phyloP scores from a whole-genome alignment of 75 land plant species.

The Chamaecyparis obtusa region DNA sequence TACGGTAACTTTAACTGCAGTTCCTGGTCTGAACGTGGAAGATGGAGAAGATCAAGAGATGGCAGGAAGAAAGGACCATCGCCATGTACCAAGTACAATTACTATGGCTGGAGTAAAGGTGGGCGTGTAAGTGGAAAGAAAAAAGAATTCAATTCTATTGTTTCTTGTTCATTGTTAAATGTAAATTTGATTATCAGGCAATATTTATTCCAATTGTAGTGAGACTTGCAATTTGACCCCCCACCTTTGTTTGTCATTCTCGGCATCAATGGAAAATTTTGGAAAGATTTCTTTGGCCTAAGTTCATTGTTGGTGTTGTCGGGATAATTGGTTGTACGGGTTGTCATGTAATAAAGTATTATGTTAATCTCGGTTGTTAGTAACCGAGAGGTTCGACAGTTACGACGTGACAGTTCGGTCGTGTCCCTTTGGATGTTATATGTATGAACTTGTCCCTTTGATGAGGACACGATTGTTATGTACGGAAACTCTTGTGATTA shows the following conservation, averaged over 20 bases:
- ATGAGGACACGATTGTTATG: too few species aligned
- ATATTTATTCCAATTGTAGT: background rate
- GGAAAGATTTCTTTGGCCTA: too few species aligned
- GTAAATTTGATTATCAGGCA: background rate
- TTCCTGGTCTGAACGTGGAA: constrained; percentile 91
- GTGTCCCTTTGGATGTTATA: too few species aligned
- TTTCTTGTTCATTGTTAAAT: constrained; percentile 1
- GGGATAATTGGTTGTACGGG: too few species aligned
- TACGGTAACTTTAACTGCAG: constrained; percentile 74
- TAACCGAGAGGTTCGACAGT: too few species aligned
- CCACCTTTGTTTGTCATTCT: background rate
- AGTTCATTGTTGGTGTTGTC: too few species aligned
- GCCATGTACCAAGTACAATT: constrained; percentile 97
- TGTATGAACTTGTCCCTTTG: too few species aligned
- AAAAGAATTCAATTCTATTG: background rate
- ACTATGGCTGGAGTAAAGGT: constrained; percentile 99
- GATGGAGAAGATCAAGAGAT: constrained; percentile 83
- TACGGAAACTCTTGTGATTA: too few species aligned
- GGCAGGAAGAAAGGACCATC: constrained; percentile 80
- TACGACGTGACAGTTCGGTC: too few species aligned
- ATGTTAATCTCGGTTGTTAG: too few species aligned
- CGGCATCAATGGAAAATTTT: too few species aligned
- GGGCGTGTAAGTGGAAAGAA: constrained; percentile 34
- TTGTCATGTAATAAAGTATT: too few species aligned
- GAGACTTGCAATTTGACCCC: background rate